A percentile compares a stretch with the other conserved stretches of the same genome.
Conservation (phyloP, 257 asterid species). For the Scutellaria barbata region DNA sequence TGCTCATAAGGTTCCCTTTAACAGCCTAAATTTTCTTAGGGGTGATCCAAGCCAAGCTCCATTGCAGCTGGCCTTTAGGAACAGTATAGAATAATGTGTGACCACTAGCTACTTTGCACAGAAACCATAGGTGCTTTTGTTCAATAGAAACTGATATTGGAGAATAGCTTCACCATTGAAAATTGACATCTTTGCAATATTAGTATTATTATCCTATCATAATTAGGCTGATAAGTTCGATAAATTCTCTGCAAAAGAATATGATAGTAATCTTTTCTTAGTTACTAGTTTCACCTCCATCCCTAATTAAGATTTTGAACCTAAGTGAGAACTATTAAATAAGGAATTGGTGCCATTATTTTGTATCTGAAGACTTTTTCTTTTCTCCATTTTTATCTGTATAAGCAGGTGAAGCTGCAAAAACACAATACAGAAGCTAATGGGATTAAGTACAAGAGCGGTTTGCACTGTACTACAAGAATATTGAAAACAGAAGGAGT, state of each 20-base stretch:
- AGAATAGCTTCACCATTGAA: neutral
- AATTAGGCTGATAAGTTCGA: neutral
- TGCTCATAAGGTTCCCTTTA: neutral
- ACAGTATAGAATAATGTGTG: neutral
- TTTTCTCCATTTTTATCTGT: slow-evolving; percentile 31
- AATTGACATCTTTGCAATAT: slow-evolving; percentile 3
- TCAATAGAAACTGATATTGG: slow-evolving; percentile 3
- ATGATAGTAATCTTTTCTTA: neutral
- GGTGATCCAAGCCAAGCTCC: neutral
- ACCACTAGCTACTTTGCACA: slow-evolving; percentile 19
- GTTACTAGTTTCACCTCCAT: slow-evolving; percentile 26
- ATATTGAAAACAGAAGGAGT: slow-evolving; percentile 92
- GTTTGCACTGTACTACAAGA: slow-evolving; percentile 78
- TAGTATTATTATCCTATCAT: slow-evolving; percentile 8
- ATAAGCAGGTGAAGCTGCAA: slow-evolving; percentile 83
- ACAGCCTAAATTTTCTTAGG: neutral
- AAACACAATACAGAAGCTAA: slow-evolving; percentile 77
- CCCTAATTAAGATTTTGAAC: slow-evolving; percentile 16
- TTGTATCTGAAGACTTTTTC: slow-evolving; percentile 9
- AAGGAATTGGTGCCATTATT: slow-evolving; percentile 3
- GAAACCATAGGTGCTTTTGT: neutral
- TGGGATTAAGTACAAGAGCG: slow-evolving; percentile 75
- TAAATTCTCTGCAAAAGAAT: neutral
- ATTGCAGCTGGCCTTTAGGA: slow-evolving; percentile 5
- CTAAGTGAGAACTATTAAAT: neutral